A percentile compares a stretch with the other conserved stretches of the same genome.
Evolutionary conservation across 179 eudicot genomes (phyloP).

Genomic region (Amaranthus tricolor): DNA sequence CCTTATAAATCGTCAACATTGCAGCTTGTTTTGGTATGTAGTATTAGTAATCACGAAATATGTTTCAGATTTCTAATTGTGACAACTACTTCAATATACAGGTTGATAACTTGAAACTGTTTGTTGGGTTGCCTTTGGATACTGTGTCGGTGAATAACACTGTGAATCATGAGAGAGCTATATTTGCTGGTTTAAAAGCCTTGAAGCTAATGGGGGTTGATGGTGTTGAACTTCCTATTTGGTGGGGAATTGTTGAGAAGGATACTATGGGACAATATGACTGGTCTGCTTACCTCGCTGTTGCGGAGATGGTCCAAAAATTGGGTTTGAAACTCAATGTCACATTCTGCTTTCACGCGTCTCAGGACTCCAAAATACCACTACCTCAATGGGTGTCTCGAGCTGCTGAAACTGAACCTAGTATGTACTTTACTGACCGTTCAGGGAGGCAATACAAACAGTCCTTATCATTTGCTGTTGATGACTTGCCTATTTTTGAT

Average conservation of each 20-base stretch:
- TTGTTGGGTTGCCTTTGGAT: slow-evolving; percentile 74
- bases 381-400: slow-evolving; percentile 81
- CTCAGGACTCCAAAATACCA: slow-evolving; percentile 40
- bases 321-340: slow-evolving; percentile 62
- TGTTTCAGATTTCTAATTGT: not conserved
- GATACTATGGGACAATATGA: slow-evolving; percentile 58
- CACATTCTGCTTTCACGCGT: slow-evolving; percentile 69
- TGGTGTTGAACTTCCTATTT: slow-evolving; percentile 87
- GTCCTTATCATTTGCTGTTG: slow-evolving; percentile 67
- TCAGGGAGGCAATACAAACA: slow-evolving; percentile 50
- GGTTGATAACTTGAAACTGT: slow-evolving; percentile 47
- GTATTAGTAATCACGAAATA: not conserved
- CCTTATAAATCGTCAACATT: too few species aligned
- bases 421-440: slow-evolving; percentile 58
- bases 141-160: slow-evolving; percentile 53
- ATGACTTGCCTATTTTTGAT: slow-evolving; percentile 65
- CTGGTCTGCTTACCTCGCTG: slow-evolving; percentile 71
- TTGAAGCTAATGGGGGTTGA: slow-evolving; percentile 71
- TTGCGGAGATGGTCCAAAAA: slow-evolving; percentile 57
- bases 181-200: slow-evolving; percentile 64
- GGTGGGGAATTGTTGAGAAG: slow-evolving; percentile 86
- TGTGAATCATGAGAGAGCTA: slow-evolving; percentile 58
- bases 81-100: slow-evolving; percentile 25
- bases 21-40: not conserved
- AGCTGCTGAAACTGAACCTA: slow-evolving; percentile 49